A percentile compares a stretch with the other conserved stretches of the same genome.
phyloP scores from a whole-genome alignment of 352 stramenopile species.

The Phytophthora chlamydospora region DNA sequence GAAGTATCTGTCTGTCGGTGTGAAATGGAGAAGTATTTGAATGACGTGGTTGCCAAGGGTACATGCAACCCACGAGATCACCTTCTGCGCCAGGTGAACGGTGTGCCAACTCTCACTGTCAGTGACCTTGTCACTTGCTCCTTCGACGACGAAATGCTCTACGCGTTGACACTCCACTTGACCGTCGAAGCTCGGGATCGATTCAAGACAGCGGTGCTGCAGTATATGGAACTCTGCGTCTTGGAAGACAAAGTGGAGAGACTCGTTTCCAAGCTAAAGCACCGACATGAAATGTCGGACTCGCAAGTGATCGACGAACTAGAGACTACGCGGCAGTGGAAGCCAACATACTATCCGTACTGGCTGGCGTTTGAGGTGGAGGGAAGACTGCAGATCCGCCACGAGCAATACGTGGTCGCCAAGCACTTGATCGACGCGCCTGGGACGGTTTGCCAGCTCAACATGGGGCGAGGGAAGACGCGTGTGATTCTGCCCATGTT shows the following conservation, averaged over 20 bases:
- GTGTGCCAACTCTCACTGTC: constrained; percentile 30
- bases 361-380: constrained; percentile 92
- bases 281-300: constrained; percentile 13
- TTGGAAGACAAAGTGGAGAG: constrained; percentile 75
- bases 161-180: constrained; percentile 35
- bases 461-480: constrained; percentile 91
- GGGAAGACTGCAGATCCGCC: constrained; percentile 81
- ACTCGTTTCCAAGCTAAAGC: constrained; percentile 27
- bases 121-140: constrained; percentile 45
- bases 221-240: constrained; percentile 71
- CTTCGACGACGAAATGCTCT: constrained; percentile 43
- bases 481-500: constrained; percentile 90
- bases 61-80: constrained; percentile 13
- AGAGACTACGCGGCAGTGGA: constrained; percentile 50
- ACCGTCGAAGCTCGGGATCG: constrained; percentile 4
- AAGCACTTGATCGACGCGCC: constrained; percentile 76
- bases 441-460: constrained; percentile 81
- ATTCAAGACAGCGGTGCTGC: constrained; percentile 34
- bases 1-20: constrained; percentile 24
- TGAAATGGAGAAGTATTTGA: constrained; percentile 31
- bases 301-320: constrained; percentile 65
- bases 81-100: constrained; percentile 35
- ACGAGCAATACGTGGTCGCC: constrained; percentile 80
- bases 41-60: constrained; percentile 3
- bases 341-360: constrained; percentile 56